Evolutionary conservation across 352 stramenopile species (phyloP).

Genomic region (Globisporangium recalcitrans): DNA sequence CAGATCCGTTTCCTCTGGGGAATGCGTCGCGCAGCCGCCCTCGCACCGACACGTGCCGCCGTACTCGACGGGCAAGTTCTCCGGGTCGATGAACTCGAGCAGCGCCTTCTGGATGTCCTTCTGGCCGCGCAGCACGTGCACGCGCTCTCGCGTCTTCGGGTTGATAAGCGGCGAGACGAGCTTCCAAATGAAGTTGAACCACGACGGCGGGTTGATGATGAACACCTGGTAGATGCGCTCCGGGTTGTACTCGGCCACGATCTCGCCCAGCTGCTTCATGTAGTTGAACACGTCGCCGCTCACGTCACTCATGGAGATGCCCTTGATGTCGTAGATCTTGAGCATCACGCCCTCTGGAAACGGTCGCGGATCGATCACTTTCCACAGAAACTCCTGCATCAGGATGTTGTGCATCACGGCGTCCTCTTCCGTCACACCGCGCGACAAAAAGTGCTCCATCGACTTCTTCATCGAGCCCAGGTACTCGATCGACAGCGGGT

Average conservation of each 20-base stretch:
- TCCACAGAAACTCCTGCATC: constrained; percentile 70
- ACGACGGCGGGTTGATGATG: constrained; percentile 64
- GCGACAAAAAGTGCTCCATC: constrained; percentile 46
- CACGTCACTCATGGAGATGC: constrained; percentile 71
- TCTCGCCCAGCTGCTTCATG: constrained; percentile 58
- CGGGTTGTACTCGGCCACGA: constrained; percentile 65
- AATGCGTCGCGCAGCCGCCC: constrained; percentile 54
- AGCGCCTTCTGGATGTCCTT: constrained; percentile 71
- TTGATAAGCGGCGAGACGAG: constrained; percentile 67
- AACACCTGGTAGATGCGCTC: constrained; percentile 71
- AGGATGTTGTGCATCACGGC: constrained; percentile 58
- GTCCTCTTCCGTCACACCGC: constrained; percentile 54
- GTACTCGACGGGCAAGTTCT: constrained; percentile 63
- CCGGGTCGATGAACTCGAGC: constrained; percentile 56
- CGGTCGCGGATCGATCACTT: constrained; percentile 51
- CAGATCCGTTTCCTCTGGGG: constrained; percentile 63
- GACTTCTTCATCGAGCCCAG: constrained; percentile 56
- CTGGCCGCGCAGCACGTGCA: constrained; percentile 55
- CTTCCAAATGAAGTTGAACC: constrained; percentile 83
- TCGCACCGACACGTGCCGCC: constrained; percentile 55
- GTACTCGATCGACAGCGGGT: constrained; percentile 53
- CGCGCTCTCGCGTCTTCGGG: constrained; percentile 64
- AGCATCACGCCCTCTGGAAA: constrained; percentile 61
- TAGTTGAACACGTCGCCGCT: constrained; percentile 64
- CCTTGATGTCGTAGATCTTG: constrained; percentile 72